Evolutionary conservation across 2,329 filamentous ascomycete genomes (phyloP).

Genomic region (Aspergillus amoenus): DNA sequence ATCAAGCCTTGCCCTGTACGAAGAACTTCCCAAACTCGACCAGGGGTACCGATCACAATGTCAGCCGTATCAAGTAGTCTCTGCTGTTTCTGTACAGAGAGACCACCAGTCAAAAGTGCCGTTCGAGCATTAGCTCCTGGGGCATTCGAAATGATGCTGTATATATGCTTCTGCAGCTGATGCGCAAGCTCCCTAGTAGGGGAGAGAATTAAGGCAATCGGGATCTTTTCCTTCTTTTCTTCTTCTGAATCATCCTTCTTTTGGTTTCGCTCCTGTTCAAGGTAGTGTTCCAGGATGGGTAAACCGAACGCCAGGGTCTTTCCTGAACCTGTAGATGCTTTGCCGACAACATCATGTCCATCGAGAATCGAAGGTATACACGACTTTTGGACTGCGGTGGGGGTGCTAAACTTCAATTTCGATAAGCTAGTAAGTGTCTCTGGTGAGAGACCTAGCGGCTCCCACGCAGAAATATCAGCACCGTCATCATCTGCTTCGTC

Average conservation of each 20-base stretch:
- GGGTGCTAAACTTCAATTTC: constrained; percentile 74
- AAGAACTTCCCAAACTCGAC: constrained; percentile 90
- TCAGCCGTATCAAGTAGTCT: constrained; percentile 80
- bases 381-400: constrained; percentile 76
- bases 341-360: constrained; percentile 90
- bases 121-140: constrained; percentile 62
- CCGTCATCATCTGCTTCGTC: constrained; percentile 55
- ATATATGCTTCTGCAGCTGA: constrained; percentile 82
- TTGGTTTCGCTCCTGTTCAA: constrained; percentile 49
- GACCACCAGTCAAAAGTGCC: constrained; percentile 86
- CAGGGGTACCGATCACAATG: constrained; percentile 90
- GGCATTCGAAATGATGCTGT: constrained; percentile 66
- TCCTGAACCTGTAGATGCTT: constrained; percentile 92
- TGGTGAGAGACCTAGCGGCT: constrained; percentile 69
- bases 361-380: constrained; percentile 79
- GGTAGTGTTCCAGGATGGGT: constrained; percentile 82
- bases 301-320: constrained; percentile 96
- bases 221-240: constrained; percentile 45
- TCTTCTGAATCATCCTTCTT: constrained; percentile 38
- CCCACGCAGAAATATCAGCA: constrained; percentile 76
- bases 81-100: constrained; percentile 94
- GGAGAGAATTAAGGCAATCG: constrained; percentile 78
- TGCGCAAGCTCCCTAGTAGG: constrained; percentile 93
- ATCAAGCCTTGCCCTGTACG: constrained; percentile 71
- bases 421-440: constrained; percentile 71